Conservation (phyloP, 2,329 filamentous ascomycete genomes). For the Ustilaginoidea virens region DNA sequence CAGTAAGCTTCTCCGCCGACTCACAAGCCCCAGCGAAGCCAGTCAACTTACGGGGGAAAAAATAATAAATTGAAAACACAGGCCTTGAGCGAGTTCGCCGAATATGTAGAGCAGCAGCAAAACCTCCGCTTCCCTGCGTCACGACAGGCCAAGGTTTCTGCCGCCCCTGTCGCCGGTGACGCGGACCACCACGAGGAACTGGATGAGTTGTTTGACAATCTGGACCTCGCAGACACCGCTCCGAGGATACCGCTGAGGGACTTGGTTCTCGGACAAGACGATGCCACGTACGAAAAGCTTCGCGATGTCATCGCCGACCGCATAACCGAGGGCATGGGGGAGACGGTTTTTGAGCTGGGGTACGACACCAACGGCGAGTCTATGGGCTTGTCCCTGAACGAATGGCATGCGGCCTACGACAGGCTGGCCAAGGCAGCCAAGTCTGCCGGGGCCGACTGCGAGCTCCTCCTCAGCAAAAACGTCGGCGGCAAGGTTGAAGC, state of each 20-base stretch:
- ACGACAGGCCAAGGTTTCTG: conserved; percentile 10
- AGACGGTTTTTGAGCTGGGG: conserved; percentile 82
- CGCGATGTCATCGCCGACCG: conserved; percentile 50
- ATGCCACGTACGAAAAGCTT: conserved; percentile 47
- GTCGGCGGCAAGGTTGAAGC: conserved; percentile 67
- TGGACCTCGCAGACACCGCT: conserved; percentile 61
- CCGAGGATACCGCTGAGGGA: conserved; percentile 57
- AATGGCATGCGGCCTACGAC: conserved; percentile 61
- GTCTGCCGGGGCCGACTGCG: conserved; percentile 55
- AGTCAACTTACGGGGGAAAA: too few relatives aligned
- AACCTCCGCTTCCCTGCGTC: conserved; percentile 45
- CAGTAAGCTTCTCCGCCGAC: conserved; percentile 33
- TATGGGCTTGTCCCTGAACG: conserved; percentile 57
- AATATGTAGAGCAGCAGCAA: conserved; percentile 94
- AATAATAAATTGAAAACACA: too few relatives aligned
- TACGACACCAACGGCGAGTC: conserved; percentile 79
- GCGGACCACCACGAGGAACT: conserved; percentile 61
- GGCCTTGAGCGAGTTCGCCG: conserved; percentile 90
- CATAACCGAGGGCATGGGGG: conserved; percentile 70
- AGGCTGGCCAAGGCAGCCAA: conserved; percentile 52
- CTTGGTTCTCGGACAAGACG: conserved; percentile 50
- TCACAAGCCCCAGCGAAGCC: conserved; percentile 3
- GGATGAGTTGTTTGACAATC: conserved; percentile 79
- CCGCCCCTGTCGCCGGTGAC: conserved; percentile 12
- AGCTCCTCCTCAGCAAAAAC: conserved; percentile 77